Evolutionary conservation across 2,329 filamentous ascomycete genomes (phyloP), one percentile per base, ranked within the genome.

Genomic region (Fusarium napiforme): DNA sequence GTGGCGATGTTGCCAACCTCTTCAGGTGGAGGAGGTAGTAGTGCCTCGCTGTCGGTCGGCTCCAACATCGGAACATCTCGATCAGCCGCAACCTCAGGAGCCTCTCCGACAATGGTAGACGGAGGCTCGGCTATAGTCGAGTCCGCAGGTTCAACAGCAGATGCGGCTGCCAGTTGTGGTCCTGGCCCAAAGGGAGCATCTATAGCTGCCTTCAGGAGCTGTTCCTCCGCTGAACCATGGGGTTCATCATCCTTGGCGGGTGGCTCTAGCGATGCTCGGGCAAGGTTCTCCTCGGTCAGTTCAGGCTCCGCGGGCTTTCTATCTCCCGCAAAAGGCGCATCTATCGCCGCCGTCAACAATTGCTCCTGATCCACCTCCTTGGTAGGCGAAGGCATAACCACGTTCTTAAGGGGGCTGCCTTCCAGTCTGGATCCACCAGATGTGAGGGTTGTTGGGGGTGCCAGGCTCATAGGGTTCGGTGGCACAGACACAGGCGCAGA

Each of bases 341-440:
- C 30, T 9, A 68, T 39, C 8, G 64, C 64, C 12, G 37, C 55
- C 30, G 59, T 46, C 15, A 53, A 45, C 23, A 58, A 50, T 40
- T 67, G 68, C 59, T 75, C 69, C 10, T 71, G 56, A 30, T 69
- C 46, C 15, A 67, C 37, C 28, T 81, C 75, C 26, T 85, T 83
- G 2, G 83, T 84, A 1, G 87, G 85, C 15, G 87, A 87, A 15
- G 81, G 83, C 21, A 87, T 67, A 34, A 86, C 80, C 40, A 88
- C 85, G 55, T 88, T 86, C 79, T 88, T 88, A 26, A 89, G 78
- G 2, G 87, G 87, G 59, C 87, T 89, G 6, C 87, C 87, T 70
- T 87, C 87, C 7, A 83, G 74, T 69, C 76, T 82, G 2, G 82
- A 81, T 7, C 82, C 80, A 40, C 74, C 69, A 52, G 76, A 68